phyloP scores from a whole-genome alignment of 495 filamentous ascomycete genomes.

The Ramalina peruviana region DNA sequence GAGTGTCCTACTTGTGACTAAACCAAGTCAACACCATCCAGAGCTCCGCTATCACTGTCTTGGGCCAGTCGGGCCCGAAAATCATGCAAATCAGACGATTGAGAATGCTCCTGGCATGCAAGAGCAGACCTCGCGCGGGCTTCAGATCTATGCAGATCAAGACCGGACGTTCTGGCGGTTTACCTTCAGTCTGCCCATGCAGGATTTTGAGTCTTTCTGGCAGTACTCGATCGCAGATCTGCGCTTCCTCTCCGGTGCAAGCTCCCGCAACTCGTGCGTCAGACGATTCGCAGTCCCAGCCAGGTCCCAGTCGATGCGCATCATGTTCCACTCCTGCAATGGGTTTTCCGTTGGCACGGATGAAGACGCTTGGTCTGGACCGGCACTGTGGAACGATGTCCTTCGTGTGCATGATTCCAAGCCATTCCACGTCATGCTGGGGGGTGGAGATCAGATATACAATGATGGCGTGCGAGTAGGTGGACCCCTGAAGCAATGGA shows the following conservation, averaged over 20 bases:
- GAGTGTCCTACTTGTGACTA: slow-evolving; percentile 68
- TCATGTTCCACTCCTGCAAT: slow-evolving; percentile 95
- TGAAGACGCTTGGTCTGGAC: slow-evolving; percentile 68
- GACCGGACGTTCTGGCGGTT: slow-evolving; percentile 75
- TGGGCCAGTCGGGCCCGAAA: neutral
- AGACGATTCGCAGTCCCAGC: slow-evolving; percentile 65
- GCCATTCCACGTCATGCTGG: slow-evolving; percentile 92
- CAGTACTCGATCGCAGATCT: slow-evolving; percentile 33
- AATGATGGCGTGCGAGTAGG: slow-evolving; percentile 77
- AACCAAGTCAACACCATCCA: slow-evolving; percentile 42
- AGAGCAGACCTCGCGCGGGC: slow-evolving; percentile 25
- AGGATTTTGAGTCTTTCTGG: slow-evolving; percentile 34
- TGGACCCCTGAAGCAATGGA: slow-evolving; percentile 70
- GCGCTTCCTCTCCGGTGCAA: slow-evolving; percentile 25
- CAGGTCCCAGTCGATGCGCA: slow-evolving; percentile 70
- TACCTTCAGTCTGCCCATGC: slow-evolving; percentile 38
- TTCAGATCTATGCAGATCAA: slow-evolving; percentile 68
- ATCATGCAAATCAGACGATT: neutral
- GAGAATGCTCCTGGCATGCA: neutral
- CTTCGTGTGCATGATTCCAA: slow-evolving; percentile 49
- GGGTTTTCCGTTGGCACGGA: slow-evolving; percentile 91
- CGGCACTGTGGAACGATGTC: slow-evolving; percentile 84
- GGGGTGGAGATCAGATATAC: slow-evolving; percentile 92
- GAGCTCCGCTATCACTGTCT: slow-evolving; percentile 28
- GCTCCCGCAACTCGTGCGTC: slow-evolving; percentile 22